A percentile compares a stretch with the other conserved stretches of the same genome.
Evolutionary conservation across 768 basidiomycete genomes (phyloP).

Genomic region (Leccinum imitatum): DNA sequence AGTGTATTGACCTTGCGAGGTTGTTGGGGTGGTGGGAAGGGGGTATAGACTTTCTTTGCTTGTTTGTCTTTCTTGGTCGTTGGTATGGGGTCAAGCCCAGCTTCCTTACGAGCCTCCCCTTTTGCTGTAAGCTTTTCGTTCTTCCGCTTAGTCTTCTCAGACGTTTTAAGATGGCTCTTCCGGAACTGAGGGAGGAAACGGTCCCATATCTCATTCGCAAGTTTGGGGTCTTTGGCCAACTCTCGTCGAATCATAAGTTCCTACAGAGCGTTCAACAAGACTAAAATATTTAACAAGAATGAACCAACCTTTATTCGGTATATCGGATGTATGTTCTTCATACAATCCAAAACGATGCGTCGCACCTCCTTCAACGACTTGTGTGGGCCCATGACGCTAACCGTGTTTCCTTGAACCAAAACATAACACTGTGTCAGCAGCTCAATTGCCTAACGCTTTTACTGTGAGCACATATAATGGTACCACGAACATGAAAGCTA

Average conservation of each 20-base stretch:
- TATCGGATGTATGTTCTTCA: constrained; percentile 99
- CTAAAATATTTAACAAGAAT: background rate
- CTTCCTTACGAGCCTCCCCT: constrained; percentile 62
- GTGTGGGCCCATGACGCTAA: constrained; percentile 96
- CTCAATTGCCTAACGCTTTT: constrained; percentile 81
- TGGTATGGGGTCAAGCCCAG: constrained; percentile 51
- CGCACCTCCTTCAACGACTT: constrained; percentile 96
- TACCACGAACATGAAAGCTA: constrained; percentile 28
- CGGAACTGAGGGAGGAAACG: constrained; percentile 96
- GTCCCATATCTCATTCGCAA: constrained; percentile 94
- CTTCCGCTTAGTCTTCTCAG: constrained; percentile 91
- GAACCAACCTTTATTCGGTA: constrained; percentile 88
- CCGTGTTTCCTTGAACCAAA: constrained; percentile 96
- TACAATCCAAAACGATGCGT: constrained; percentile 95
- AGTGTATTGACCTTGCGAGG: constrained; percentile 74
- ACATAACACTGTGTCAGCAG: constrained; percentile 96
- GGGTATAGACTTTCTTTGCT: constrained; percentile 94
- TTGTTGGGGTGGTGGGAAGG: constrained; percentile 93
- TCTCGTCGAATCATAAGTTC: constrained; percentile 99
- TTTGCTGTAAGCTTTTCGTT: constrained; percentile 67
- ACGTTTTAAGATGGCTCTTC: constrained; percentile 87
- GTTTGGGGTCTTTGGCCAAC: constrained; percentile 95
- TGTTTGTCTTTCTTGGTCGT: constrained; percentile 45
- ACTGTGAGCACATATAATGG: constrained; percentile 1
- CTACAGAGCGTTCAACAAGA: constrained; percentile 37